phyloP scores from a whole-genome alignment of 768 basidiomycete genomes.

The Tephrocybe sp. region DNA sequence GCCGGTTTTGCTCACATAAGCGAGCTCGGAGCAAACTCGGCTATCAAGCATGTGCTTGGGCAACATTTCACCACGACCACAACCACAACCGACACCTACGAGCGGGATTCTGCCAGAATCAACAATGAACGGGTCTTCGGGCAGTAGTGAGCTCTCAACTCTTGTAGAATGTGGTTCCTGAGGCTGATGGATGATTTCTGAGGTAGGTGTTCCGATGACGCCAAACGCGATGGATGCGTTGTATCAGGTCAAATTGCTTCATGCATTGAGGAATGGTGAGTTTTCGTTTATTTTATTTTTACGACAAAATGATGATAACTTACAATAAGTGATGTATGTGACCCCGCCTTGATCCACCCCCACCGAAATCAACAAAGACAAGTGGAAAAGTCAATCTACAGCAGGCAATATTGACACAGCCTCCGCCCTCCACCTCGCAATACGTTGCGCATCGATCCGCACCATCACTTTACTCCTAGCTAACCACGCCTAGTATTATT shows the following conservation, averaged over 20 bases:
- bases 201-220: no score
- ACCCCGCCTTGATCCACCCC: conserved; percentile 77
- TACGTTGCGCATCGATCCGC: conserved; percentile 76
- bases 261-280: conserved; percentile 62
- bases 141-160: no score
- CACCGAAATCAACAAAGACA: conserved; percentile 71
- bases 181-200: no score
- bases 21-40: no score
- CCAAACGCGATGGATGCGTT: no score
- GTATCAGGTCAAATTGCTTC: conserved; percentile 64
- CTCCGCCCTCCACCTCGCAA: conserved; percentile 77
- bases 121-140: no score
- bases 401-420: conserved; percentile 60
- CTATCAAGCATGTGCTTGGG: no score
- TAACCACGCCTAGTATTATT: no score
- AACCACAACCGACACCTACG: no score
- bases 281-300: conserved; percentile 3
- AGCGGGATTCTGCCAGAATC: no score
- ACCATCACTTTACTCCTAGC: conserved; percentile 69
- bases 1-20: conserved; percentile 21
- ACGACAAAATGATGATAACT: not conserved
- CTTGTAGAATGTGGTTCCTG: no score
- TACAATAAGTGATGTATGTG: conserved; percentile 44
- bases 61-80: no score
- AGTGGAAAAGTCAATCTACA: conserved; percentile 31